Evolutionary conservation across 2,329 filamentous ascomycete species (phyloP), one percentile per base, ranked within the genome.

Genomic region (Paraphaeosphaeria minitans): DNA sequence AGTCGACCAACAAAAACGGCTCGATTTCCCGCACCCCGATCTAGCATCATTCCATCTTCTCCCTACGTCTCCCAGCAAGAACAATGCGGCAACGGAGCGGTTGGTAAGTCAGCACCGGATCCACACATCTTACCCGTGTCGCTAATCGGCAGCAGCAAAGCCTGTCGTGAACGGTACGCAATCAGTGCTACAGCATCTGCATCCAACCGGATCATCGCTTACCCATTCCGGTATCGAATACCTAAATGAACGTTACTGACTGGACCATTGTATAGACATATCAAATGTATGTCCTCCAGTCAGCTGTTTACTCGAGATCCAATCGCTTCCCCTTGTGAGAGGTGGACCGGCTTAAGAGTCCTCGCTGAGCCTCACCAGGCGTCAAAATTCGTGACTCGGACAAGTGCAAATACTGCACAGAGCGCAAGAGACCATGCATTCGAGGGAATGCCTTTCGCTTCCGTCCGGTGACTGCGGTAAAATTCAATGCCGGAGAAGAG

Each of bases 401-500:
- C 5, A 66, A 67, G 51, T 72, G 70, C 63, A 71, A 70, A 55
- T 71, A 73, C 50, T 73, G 70, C 57, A 65, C 63, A n/a, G 69
- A 72, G 48, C 60, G 68, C 27, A 70, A 71, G 37, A 60, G 61
- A 33, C 58, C 64, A 19, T 73, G 70, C 60, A 65, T 73, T 46
- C 63, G 66, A 43, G 66, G 67, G n/a, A 72, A 72, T 52, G 65
- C 69, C 9, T 72, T 71, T 59, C 70, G 69, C 53, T 73, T 73
- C 55, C 66, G 70, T 4, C 67, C 67, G 27, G 70, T 73, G 19
- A 73, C 64, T 27, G 53, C 67, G 5, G 70, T 73, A 39, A 73
- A 73, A 52, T 73, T 71, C 57, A 73, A 73, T 57, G 70, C 70
- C 12, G 70, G 69, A 19, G 70, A 72, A 56, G 68, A 72, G 42